Percentiles rank a stretch among this genome's conserved stretches.
Evolutionary conservation across 352 stramenopile genomes (phyloP).

Genomic region (Saprolegnia diclina): DNA sequence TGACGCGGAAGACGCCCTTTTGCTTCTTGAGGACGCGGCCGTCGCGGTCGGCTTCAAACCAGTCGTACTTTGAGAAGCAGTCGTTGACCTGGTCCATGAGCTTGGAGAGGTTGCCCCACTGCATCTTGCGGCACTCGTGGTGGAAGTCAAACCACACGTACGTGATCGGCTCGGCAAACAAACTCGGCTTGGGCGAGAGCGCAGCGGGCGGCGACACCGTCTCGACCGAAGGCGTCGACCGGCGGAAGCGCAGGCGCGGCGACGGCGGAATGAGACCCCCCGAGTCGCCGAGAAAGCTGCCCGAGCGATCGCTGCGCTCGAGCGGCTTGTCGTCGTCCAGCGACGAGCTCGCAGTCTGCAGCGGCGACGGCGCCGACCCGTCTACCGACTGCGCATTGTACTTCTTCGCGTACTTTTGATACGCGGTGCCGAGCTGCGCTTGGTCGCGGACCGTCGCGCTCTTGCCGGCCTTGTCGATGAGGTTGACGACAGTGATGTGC

Average conservation of each 20-base stretch:
- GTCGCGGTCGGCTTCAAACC: conserved; percentile 59
- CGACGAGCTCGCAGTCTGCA: conserved; percentile 4
- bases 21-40: conserved; percentile 65
- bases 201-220: not conserved
- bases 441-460: conserved; percentile 75
- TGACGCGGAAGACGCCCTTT: conserved; percentile 92
- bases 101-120: conserved; percentile 89
- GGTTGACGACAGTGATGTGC: conserved; percentile 85
- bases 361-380: conserved; percentile 35
- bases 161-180: conserved; percentile 54
- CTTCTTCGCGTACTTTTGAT: conserved; percentile 78
- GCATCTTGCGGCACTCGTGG: conserved; percentile 90
- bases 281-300: conserved; percentile 18
- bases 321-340: conserved; percentile 35
- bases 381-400: conserved; percentile 64
- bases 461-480: conserved; percentile 87
- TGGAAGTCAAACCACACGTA: conserved; percentile 98
- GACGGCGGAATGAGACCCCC: not conserved
- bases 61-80: conserved; percentile 58
- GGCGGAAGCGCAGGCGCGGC: not conserved
- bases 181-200: conserved; percentile 30
- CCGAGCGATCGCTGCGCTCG: conserved; percentile 33
- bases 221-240: not conserved
- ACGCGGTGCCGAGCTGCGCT: conserved; percentile 83
- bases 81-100: conserved; percentile 75